Evolutionary conservation across 192 early-diverging fungal genomes (phyloP), one percentile per base, ranked within the genome.

Genomic region (Phycomyces nitens): DNA sequence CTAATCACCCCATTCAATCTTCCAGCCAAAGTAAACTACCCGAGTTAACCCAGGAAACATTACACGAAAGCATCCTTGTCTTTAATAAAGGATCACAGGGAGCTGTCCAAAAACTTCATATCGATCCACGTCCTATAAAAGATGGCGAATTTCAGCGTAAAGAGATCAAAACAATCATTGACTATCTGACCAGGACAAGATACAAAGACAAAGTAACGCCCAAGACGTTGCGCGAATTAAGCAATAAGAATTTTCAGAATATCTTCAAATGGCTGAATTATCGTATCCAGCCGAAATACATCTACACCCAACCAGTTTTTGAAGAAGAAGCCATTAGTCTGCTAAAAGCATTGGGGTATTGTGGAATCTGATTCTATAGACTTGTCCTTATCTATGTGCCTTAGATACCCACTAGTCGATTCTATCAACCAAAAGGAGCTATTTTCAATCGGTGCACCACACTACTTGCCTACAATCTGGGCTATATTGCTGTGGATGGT

Each of bases 231-330:
- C 71, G 73, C 15, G 65, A 77, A 3, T 80, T 85, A 7, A 62
- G 79, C 10, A 69, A 62, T 20, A 90, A 88, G 72, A 86, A 85
- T 20, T 92, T 90, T 50, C 81, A 85, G 56, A 68, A 66, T 64
- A 86, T 90, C n/a, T 92, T 92, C 77, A 85, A 85, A 53, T 89
- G 86, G 59, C 68, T 90, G n/a, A 84, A 89, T 65, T 56, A 58
- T 0, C 76, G 78, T 42, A 54, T 92, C 56, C 86, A 89, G 52
- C 85, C 86, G 20, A 47, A 11, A 80, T 82, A 57, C 72, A 77
- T 22, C 81, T 81, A 65, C 62, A 38, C 38, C 1, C 56, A 77
- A 68, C 80, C 81, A 56, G 84, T 84, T 62, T 86, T 86, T 34
- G 89, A 90, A 63, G 89, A 92, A 26, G 89, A 90, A 47, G 80